phyloP scores from a whole-genome alignment of 2,329 filamentous ascomycete species.

The Teratosphaeria destructans region DNA sequence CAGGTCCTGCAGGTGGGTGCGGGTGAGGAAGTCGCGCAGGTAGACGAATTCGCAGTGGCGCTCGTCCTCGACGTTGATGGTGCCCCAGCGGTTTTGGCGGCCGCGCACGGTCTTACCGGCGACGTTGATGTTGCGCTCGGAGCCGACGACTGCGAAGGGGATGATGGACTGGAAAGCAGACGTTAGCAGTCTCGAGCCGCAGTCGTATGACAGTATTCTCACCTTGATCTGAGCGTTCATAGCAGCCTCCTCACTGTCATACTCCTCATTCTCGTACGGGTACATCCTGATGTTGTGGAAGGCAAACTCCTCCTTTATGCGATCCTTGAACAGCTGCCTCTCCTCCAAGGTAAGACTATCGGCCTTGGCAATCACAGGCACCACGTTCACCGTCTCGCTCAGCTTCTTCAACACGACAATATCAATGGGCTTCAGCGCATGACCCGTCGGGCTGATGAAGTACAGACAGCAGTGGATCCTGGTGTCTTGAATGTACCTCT shows the following conservation, averaged over 20 bases:
- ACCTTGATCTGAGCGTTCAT: constrained; percentile 97
- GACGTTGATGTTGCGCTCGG: constrained; percentile 95
- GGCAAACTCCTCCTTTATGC: constrained; percentile 97
- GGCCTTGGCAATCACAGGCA: constrained; percentile 96
- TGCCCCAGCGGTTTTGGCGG: constrained; percentile 97
- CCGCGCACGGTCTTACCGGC: constrained; percentile 87
- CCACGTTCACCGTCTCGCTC: constrained; percentile 97
- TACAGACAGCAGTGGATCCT: constrained; percentile 99
- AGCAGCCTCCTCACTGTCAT: constrained; percentile 90
- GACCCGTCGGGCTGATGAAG: constrained; percentile 97
- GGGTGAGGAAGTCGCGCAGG: constrained; percentile 94
- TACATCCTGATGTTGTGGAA: constrained; percentile 99
- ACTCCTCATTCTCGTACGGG: constrained; percentile 98
- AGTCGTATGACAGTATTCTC: constrained; percentile 16
- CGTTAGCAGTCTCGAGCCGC: constrained; percentile 3
- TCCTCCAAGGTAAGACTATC: constrained; percentile 94
- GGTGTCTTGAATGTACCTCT: constrained; percentile 98
- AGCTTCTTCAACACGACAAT: constrained; percentile 99
- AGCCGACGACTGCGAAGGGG: constrained; percentile 94
- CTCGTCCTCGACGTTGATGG: constrained; percentile 99
- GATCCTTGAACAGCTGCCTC: constrained; percentile 90
- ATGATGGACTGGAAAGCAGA: constrained; percentile 61
- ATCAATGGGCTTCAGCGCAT: constrained; percentile 97
- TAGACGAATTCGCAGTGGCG: constrained; percentile 99
- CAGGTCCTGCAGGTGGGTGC: constrained; percentile 94